A percentile compares a stretch with the other conserved stretches of the same genome.
phyloP scores from a whole-genome alignment of 2,329 filamentous ascomycete genomes.

The Berkeleyomyces rouxiae region DNA sequence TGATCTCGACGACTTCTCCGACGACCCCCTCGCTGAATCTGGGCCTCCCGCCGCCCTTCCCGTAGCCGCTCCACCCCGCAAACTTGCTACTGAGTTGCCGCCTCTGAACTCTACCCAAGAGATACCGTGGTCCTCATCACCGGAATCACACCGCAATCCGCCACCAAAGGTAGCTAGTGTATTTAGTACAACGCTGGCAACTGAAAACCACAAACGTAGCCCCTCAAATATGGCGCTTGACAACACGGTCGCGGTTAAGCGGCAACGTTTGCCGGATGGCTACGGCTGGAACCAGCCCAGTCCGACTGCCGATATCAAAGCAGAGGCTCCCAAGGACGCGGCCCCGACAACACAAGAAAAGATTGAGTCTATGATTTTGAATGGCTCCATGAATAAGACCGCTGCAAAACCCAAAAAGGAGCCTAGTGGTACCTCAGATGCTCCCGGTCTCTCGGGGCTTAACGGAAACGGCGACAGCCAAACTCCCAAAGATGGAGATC shows the following conservation, averaged over 20 bases:
- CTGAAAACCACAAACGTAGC: neutral
- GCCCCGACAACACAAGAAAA: neutral
- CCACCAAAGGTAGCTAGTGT: neutral
- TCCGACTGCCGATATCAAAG: neutral
- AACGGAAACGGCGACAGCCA: neutral
- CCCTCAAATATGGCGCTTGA: neutral
- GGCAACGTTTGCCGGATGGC: conserved; percentile 5
- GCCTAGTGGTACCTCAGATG: neutral
- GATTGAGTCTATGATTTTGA: conserved; percentile 2
- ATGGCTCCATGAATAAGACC: neutral
- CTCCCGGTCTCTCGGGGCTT: neutral
- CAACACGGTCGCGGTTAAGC: conserved; percentile 2
- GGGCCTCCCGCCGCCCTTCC: conserved; percentile 7
- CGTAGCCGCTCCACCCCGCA: neutral
- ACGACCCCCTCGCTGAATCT: conserved; percentile 10
- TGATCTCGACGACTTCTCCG: conserved; percentile 10
- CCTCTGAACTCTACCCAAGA: neutral
- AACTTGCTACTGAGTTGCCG: conserved; percentile 3
- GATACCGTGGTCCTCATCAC: conserved; percentile 2
- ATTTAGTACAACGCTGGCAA: neutral
- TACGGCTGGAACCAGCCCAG: neutral
- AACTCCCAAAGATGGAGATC: neutral
- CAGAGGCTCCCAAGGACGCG: conserved; percentile 22
- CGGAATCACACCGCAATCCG: neutral
- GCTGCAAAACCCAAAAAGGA: neutral